phyloP scores from a whole-genome alignment of 768 basidiomycete species.

The Rhodosporidiobolus sp. region DNA sequence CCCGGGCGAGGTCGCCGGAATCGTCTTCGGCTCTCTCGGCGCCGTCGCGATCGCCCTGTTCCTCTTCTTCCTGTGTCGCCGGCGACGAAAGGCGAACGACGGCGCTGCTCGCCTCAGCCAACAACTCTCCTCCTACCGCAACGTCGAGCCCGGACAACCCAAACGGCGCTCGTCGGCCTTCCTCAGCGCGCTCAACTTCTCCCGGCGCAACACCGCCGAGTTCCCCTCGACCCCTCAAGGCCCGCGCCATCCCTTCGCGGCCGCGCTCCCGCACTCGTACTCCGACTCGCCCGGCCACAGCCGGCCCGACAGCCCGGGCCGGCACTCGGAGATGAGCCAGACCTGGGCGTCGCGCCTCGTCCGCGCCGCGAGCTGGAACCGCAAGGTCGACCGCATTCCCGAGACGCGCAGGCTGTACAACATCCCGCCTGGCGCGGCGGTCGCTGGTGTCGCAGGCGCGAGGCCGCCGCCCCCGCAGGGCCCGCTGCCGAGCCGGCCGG shows the following conservation, averaged over 20 bases:
- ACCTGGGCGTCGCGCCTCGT: constrained; percentile 14
- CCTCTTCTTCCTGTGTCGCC: background rate
- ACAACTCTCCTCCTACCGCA: background rate
- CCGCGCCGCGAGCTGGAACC: constrained; percentile 24
- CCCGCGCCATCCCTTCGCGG: constrained; percentile 1
- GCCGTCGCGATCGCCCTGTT: background rate
- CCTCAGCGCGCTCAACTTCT: background rate
- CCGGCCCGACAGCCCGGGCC: background rate
- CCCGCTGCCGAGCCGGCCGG: constrained; percentile 14
- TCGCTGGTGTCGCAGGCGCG: background rate
- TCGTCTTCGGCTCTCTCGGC: background rate
- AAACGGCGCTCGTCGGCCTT: background rate
- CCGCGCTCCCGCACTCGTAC: background rate
- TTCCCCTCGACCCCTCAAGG: constrained; percentile 1
- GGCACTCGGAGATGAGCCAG: background rate
- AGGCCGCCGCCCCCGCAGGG: constrained; percentile 4
- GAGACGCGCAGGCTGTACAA: constrained; percentile 21
- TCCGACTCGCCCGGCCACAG: background rate
- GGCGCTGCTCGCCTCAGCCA: background rate
- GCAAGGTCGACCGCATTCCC: constrained; percentile 15
- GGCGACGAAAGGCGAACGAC: background rate
- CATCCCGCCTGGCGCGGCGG: background rate
- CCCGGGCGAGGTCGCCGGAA: background rate
- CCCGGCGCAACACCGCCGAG: background rate
- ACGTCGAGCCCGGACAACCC: background rate